Conservation (phyloP, 306 rosid genomes). For the Prinsepia uniflora region DNA sequence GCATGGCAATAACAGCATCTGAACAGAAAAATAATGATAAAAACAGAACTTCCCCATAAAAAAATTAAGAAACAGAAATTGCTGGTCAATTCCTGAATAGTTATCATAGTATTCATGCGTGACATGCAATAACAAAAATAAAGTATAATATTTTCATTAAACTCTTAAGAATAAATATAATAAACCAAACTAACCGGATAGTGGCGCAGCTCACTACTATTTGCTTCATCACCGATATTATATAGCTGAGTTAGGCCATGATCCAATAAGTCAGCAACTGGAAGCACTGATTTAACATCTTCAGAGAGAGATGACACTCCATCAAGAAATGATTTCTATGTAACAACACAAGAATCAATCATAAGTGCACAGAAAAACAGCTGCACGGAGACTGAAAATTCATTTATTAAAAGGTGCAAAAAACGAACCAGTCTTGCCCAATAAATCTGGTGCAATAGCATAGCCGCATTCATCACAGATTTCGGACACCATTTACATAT, state of each 20-base stretch:
- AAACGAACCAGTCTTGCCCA: conserved; percentile 51
- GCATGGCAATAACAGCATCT: neutral
- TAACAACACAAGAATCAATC: conserved; percentile 14
- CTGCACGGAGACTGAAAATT: conserved; percentile 4
- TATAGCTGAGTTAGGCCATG: conserved; percentile 41
- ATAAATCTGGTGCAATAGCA: conserved; percentile 38
- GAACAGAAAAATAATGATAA: neutral
- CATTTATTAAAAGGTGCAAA: neutral
- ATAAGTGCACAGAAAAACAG: conserved; percentile 5
- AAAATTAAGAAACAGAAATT: no score
- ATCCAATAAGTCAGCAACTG: conserved; percentile 51
- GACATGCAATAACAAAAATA: conserved; percentile 4
- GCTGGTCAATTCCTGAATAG: neutral
- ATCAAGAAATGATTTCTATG: conserved; percentile 43
- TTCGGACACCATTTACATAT: conserved; percentile 41
- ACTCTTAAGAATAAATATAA: neutral
- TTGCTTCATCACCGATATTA: conserved; percentile 34
- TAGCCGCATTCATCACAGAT: conserved; percentile 39
- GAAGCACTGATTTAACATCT: conserved; percentile 44
- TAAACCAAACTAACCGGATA: conserved; percentile 39
- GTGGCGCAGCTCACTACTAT: conserved; percentile 35
- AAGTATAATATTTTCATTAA: neutral
- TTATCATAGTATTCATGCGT: neutral
- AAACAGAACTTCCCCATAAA: neutral
- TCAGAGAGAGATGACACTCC: conserved; percentile 48